Evolutionary conservation across 352 stramenopile species (phyloP).

Genomic region (Blastocystis sp.): DNA sequence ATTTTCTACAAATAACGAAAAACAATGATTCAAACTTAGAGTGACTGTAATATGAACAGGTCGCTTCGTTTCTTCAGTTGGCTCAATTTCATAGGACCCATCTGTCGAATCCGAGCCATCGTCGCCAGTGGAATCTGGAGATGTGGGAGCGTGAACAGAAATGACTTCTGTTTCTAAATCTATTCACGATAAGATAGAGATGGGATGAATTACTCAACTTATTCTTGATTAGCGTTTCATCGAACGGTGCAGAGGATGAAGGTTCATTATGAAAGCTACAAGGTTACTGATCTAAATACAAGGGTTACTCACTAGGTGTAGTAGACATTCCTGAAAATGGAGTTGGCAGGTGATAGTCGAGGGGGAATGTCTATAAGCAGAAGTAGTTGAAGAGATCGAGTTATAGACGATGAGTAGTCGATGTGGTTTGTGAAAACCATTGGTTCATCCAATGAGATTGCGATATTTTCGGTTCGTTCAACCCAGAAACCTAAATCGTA

Average conservation of each 20-base stretch:
- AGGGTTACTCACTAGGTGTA: no score
- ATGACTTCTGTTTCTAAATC: constrained; percentile 1
- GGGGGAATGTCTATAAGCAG: no score
- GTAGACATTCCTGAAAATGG: no score
- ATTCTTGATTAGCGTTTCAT: neutral
- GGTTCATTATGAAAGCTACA: no score
- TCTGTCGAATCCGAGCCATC: constrained; percentile 38
- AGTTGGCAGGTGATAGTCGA: no score
- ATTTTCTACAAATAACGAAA: neutral
- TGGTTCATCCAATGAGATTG: constrained; percentile 16
- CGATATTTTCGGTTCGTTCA: neutral
- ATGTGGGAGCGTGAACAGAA: neutral
- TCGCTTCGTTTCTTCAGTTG: neutral
- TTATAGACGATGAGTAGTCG: no score
- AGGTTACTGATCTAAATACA: no score
- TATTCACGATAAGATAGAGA: neutral
- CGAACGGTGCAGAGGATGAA: neutral
- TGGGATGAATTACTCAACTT: neutral
- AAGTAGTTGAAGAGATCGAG: no score
- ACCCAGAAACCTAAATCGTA: neutral
- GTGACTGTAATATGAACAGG: neutral
- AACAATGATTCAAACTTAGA: neutral
- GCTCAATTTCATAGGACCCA: neutral
- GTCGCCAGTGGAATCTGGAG: neutral
- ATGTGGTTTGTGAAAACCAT: no score